A percentile compares a stretch with the other conserved stretches of the same genome.
Evolutionary conservation across 1,284 basidiomycete species (phyloP).

Genomic region (Neolentinus lepideus): DNA sequence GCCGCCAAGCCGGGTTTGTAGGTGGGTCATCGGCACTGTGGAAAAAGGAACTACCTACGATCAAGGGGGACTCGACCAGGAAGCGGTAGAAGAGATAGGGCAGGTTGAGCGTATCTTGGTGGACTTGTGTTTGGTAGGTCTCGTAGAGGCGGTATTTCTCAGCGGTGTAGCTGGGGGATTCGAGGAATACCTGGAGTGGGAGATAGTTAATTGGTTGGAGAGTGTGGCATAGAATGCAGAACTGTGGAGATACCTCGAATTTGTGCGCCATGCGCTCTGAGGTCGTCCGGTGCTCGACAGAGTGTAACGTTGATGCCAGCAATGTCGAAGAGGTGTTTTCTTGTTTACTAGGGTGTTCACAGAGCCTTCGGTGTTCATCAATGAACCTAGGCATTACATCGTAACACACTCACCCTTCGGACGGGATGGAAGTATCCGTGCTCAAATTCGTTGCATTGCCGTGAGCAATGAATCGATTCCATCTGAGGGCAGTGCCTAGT

Average conservation of each 20-base stretch:
- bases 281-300: background rate
- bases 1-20: conserved; percentile 3
- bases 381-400: background rate
- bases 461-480: background rate
- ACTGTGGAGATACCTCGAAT: conserved; percentile 44
- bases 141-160: conserved; percentile 80
- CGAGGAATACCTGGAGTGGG: conserved; percentile 53
- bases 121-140: conserved; percentile 73
- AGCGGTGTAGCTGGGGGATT: conserved; percentile 65
- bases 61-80: conserved; percentile 71
- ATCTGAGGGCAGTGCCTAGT: background rate
- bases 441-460: background rate
- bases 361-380: too few species aligned
- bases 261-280: conserved; percentile 18
- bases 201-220: background rate
- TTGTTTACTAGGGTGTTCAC: background rate
- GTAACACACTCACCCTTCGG: background rate
- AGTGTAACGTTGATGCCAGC: background rate
- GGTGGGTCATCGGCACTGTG: conserved; percentile 2
- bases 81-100: conserved; percentile 61
- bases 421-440: background rate
- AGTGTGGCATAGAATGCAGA: background rate
- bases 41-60: conserved; percentile 34
- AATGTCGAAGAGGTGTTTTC: background rate
- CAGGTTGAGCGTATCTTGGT: conserved; percentile 52